Evolutionary conservation across 768 basidiomycete species (phyloP).

Genomic region (Agrocybe praecox): DNA sequence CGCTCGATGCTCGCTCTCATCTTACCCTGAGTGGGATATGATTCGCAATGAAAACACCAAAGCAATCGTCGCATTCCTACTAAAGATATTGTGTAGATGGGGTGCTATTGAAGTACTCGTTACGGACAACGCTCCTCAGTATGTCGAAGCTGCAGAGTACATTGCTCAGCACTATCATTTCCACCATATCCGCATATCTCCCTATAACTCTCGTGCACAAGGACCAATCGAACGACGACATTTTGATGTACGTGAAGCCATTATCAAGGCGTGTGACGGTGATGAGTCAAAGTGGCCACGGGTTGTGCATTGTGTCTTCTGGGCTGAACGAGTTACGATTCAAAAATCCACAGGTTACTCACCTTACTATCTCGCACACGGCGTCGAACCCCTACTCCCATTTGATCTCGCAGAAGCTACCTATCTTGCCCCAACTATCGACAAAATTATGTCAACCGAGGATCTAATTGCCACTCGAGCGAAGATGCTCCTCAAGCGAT

Average conservation of each 20-base stretch:
- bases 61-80: constrained; percentile 15
- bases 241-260: constrained; percentile 17
- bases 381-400: constrained; percentile 26
- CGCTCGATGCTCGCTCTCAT: constrained; percentile 12
- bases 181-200: constrained; percentile 37
- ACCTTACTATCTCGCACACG: constrained; percentile 28
- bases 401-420: constrained; percentile 27
- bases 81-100: constrained; percentile 22
- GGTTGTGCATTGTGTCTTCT: constrained; percentile 25
- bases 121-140: constrained; percentile 22
- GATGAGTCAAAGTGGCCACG: constrained; percentile 12
- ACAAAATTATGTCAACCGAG: constrained; percentile 4
- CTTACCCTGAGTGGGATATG: constrained; percentile 10
- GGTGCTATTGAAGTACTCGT: constrained; percentile 38
- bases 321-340: constrained; percentile 31
- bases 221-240: constrained; percentile 22
- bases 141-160: constrained; percentile 12
- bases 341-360: constrained; percentile 23
- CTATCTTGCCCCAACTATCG: constrained; percentile 21
- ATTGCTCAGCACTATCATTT: constrained; percentile 28
- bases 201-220: constrained; percentile 27
- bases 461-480: constrained; percentile 20
- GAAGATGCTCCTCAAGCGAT: constrained; percentile 20
- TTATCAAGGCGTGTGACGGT: constrained; percentile 10
- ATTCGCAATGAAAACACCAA: neutral